Evolutionary conservation across 805 yeast genomes (phyloP), one percentile per base, ranked within the genome.

Genomic region (Starmerella davenportii): DNA sequence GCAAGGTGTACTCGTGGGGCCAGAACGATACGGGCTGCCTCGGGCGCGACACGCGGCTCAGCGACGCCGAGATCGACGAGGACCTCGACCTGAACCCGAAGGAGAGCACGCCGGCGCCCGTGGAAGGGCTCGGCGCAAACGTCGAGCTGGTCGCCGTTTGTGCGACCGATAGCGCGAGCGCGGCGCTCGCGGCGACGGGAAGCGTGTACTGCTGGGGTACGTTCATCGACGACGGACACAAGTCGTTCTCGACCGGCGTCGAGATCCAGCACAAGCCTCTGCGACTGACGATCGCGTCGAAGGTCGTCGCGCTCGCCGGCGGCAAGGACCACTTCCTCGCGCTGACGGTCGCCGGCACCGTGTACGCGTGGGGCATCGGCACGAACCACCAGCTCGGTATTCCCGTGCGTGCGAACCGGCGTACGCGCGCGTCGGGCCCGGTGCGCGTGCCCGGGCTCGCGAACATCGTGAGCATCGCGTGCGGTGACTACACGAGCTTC

Each of bases 131-230:
- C 31, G 59, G 54, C 7, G 51, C 44, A 15, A 69, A 65, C 36
- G 54, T 61, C 15, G 70, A 68, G 39, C 72, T 87, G 37, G 79
- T 80, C 18, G 90, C 78, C 54, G 57, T 87, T 30, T 84, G 82
- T 14, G 95, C 96, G 3, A 79, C 95, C 8, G 98, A 90, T 56
- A 87, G 84, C 52, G 61, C 87, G 43, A 79, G 93, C 30, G 85
- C 87, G 15, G 81, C 74, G 2, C 60, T 90, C 41, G 69, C 76
- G 30, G 76, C 71, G 35, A 74, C 72, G 38, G 96, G 98, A 28
- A 81, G 79, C 30, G 84, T 92, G 8, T 90, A 76, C 57, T 92
- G 95, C 1, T 90, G 98, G 96, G 99, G 99, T 29, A 80, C 95
- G 17, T 90, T 90, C 62, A 76, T 50, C 42, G 66, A 56, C 50